Conservation (phyloP, 139 green algal genomes). For the Ostreobium quekettii region DNA sequence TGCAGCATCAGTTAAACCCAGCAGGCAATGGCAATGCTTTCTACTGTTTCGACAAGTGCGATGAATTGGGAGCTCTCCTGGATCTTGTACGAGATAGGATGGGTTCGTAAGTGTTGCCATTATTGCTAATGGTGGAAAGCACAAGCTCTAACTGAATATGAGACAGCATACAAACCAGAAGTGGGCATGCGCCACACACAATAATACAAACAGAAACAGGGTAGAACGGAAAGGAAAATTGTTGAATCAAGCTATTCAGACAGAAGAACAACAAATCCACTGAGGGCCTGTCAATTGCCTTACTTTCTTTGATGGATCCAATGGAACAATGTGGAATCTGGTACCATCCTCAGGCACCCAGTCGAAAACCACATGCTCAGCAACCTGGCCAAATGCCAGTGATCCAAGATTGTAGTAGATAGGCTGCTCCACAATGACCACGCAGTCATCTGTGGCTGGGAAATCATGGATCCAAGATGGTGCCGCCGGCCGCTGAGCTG, state of each 20-base stretch:
- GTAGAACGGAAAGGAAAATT: neutral
- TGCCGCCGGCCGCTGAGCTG: constrained; percentile 21
- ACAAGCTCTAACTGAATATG: no score
- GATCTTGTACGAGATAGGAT: no score
- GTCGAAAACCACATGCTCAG: constrained; percentile 57
- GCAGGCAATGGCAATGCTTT: no score
- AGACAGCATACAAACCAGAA: neutral
- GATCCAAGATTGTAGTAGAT: constrained; percentile 54
- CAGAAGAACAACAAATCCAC: neutral
- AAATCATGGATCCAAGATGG: constrained; percentile 77
- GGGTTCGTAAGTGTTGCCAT: no score
- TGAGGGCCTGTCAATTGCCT: neutral
- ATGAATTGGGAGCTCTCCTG: no score
- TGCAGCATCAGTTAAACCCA: no score
- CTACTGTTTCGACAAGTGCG: no score
- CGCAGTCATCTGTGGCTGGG: constrained; percentile 39
- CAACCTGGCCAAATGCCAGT: constrained; percentile 24
- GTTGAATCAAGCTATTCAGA: neutral
- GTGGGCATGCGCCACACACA: neutral
- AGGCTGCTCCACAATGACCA: constrained; percentile 54
- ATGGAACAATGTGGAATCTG: constrained; percentile 46
- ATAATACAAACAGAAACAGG: no score
- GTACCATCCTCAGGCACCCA: constrained; percentile 55
- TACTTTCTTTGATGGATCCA: constrained; percentile 27
- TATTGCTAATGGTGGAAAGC: no score